A percentile compares a stretch with the other conserved stretches of the same genome.
phyloP scores from a whole-genome alignment of 2,329 filamentous ascomycete species.

The Rhynchosporium secalis region DNA sequence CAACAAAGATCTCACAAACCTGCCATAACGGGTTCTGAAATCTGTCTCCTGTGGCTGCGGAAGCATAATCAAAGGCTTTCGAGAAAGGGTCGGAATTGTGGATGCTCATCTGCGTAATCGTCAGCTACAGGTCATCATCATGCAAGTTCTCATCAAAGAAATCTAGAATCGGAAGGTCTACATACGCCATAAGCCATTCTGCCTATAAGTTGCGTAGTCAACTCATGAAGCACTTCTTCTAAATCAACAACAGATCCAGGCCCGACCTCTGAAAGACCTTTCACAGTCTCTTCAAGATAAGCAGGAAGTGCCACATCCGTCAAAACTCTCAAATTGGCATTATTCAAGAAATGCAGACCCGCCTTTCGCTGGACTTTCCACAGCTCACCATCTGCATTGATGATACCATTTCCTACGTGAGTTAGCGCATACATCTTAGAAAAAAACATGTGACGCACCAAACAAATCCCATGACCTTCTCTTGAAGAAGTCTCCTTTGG shows the following conservation, averaged over 20 bases:
- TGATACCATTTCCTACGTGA: constrained; percentile 57
- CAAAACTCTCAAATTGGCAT: constrained; percentile 56
- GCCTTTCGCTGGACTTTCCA: constrained; percentile 65
- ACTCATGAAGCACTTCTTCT: constrained; percentile 60
- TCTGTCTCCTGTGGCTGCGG: constrained; percentile 57
- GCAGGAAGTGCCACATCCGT: constrained; percentile 58
- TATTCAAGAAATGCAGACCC: constrained; percentile 58
- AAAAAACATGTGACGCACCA: constrained; percentile 40
- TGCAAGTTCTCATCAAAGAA: constrained; percentile 4
- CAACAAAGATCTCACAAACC: constrained; percentile 56
- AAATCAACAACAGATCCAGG: constrained; percentile 49
- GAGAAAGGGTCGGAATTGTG: constrained; percentile 61
- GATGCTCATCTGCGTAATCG: constrained; percentile 57
- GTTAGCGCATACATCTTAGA: constrained; percentile 12
- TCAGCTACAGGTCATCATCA: constrained; percentile 17
- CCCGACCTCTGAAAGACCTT: constrained; percentile 40
- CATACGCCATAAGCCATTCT: constrained; percentile 62
- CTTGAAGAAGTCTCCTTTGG: constrained; percentile 64
- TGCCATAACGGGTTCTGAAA: constrained; percentile 67
- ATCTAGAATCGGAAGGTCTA: not conserved
- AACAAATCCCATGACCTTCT: constrained; percentile 62
- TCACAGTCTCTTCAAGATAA: constrained; percentile 49
- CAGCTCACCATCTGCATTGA: constrained; percentile 64
- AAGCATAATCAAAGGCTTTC: constrained; percentile 61
- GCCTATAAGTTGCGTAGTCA: constrained; percentile 67